Evolutionary conservation across 2,329 filamentous ascomycete genomes (phyloP).

Genomic region (Aspergillus phoenicis): DNA sequence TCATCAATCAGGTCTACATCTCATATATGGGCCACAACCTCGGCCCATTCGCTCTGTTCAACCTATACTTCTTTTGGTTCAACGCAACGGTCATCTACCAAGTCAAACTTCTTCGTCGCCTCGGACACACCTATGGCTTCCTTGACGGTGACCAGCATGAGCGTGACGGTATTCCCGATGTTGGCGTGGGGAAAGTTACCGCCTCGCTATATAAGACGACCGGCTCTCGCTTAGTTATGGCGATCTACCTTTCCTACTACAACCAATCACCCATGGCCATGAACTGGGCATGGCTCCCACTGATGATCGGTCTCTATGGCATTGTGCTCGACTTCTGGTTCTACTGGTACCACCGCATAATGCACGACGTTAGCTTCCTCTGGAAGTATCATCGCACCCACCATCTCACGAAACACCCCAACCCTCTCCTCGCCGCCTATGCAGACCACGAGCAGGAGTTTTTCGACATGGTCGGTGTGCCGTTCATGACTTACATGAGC

Average conservation of each 20-base stretch:
- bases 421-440: conserved; percentile 17
- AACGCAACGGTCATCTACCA: conserved; percentile 16
- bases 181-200: conserved; percentile 17
- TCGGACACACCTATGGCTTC: conserved; percentile 17
- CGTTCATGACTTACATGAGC: conserved; percentile 16
- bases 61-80: conserved; percentile 16
- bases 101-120: conserved; percentile 15
- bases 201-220: conserved; percentile 19
- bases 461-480: conserved; percentile 19
- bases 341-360: conserved; percentile 21
- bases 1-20: conserved; percentile 18
- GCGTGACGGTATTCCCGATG: conserved; percentile 22
- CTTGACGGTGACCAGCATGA: conserved; percentile 22
- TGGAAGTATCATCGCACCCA: conserved; percentile 22
- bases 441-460: conserved; percentile 23
- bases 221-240: conserved; percentile 15
- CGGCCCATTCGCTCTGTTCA: conserved; percentile 13
- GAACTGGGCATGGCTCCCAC: conserved; percentile 18
- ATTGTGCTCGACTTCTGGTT: conserved; percentile 24
- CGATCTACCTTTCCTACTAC: conserved; percentile 17
- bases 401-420: conserved; percentile 21
- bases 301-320: conserved; percentile 17
- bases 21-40: conserved; percentile 14
- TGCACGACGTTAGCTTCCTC: conserved; percentile 18
- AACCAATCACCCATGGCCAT: conserved; percentile 11